Evolutionary conservation across 2,329 filamentous ascomycete species (phyloP), one percentile per base, ranked within the genome.

Genomic region (Gaeumannomyces tritici): DNA sequence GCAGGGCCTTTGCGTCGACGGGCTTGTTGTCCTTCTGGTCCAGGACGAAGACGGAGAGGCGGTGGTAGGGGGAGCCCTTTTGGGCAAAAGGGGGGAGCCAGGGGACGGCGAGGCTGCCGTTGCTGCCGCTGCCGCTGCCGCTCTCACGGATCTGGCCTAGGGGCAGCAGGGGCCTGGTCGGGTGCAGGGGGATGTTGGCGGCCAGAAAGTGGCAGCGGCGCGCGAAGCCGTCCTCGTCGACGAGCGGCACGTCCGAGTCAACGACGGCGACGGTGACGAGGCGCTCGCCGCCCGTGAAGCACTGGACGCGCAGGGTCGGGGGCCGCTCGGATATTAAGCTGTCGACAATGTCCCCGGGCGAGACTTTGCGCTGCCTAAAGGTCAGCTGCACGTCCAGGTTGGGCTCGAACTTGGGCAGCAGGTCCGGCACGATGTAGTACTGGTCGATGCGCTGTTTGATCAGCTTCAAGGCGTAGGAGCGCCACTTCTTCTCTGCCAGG

Each of bases 51-150:
- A 98, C 78, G 59, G 88, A 88, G 62, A 98, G 80, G 61, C 95
- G 89, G 76, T 98, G 95, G 77, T 98, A 97, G 1, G 90, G 90
- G 2, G 89, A 84, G 63, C 95, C 95, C 79, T 95, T 96, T 73
- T 96, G 90, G 0, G 91, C 88, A 71, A 89, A 91, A 1, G 95
- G 89, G 0, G 93, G 89, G 28, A 93, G 79, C 91, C 93, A 99
- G 1, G 91, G 88, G 4, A 86, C 77, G 63, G 90, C 85, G 59
- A 95, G 81, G 73, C 95, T 87, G 33, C 80, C 78, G 26, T 84
- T 79, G 73, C 95, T 87, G 12, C 13, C 4, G 33, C 3, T 15
- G 33, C 33, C 8, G 33, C 12, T 13, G 33, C 12, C 33, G 33
- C 4, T 5, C 65, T 78, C 74, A 63, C 82, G 78, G 68, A 91